Evolutionary conservation across 1,284 basidiomycete genomes (phyloP), one percentile per base, ranked within the genome.

Genomic region (Entoloma clypeatum): DNA sequence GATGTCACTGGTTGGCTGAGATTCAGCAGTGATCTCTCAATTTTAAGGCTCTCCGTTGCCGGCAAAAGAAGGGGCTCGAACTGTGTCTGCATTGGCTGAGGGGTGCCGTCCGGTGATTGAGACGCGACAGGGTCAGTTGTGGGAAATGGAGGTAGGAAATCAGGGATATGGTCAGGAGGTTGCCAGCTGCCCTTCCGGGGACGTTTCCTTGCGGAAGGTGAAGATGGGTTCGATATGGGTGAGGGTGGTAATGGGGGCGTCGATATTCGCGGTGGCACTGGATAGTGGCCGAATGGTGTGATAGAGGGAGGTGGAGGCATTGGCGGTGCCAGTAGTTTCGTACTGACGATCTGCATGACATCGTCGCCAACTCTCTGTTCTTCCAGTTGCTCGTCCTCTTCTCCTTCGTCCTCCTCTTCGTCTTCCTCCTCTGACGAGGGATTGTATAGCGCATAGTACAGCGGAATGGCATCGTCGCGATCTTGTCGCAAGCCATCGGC

Each of bases 111-210:
- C 54, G 10, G 56, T 37, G 25, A 63, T 61, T n/a, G n/a, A n/a
- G 2, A 68, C 16, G 57, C 16, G 64, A 55, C 59, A 41, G 53
- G 58, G 44, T 51, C 53, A n/a, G 67, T 56, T 10, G 65, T 63
- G 11, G 81, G 83, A 53, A 84, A 84, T 0, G 81, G 79, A 1
- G 83, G 82, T 4, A 86, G 60, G 49, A 78, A 81, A 47, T 72
- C 64, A 14, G 83, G 83, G 41, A 86, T 68, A 56, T 85, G 71
- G 32, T 71, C 59, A 44, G 79, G 79, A 4, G 80, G 72, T 16
- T 72, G 61, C 80, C 80, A 85, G 41, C 61, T 68, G 5, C 69
- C 56, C 19, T 66, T 72, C 28, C 81, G 65, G 30, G 68, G 63
- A 39, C 80, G 73, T 64, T 84, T 83, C 41, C 74, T 63, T 4